Conservation (phyloP, 305 asterid species). For the Striga hermonthica region DNA sequence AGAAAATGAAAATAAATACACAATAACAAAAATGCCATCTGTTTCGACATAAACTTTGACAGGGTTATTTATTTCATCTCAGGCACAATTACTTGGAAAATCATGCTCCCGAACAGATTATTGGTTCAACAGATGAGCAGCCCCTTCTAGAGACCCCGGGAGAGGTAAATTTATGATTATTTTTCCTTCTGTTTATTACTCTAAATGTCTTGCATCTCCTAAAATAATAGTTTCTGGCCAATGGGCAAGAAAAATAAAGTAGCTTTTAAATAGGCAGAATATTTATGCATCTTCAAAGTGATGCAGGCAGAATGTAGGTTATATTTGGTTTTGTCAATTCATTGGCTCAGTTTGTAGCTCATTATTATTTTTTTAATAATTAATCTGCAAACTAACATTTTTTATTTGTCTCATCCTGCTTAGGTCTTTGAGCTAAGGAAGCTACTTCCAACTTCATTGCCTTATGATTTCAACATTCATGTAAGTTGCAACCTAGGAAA, state of each 20-base stretch:
- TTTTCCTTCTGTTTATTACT: slow-evolving; percentile 2
- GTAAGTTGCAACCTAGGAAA: slow-evolving; percentile 44
- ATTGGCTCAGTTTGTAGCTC: neutral
- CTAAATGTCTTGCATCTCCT: neutral
- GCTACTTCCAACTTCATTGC: slow-evolving; percentile 79
- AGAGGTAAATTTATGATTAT: slow-evolving; percentile 51
- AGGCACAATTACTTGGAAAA: slow-evolving; percentile 67
- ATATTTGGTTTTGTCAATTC: neutral
- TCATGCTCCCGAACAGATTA: slow-evolving; percentile 47
- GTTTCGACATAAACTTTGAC: slow-evolving; percentile 18
- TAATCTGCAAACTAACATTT: neutral
- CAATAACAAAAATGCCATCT: slow-evolving; percentile 2
- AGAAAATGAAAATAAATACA: too few species aligned
- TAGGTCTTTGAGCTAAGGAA: slow-evolving; percentile 92
- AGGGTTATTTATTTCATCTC: slow-evolving; percentile 30
- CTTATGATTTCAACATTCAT: slow-evolving; percentile 87
- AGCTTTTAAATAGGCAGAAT: neutral
- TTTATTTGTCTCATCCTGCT: slow-evolving; percentile 18
- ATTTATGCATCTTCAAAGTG: neutral
- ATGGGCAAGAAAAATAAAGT: neutral
- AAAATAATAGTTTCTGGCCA: neutral
- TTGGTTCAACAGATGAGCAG: slow-evolving; percentile 72
- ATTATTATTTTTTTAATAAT: neutral
- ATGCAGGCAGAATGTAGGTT: neutral
- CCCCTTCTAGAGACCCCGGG: slow-evolving; percentile 90